phyloP scores from a whole-genome alignment of 1,139 yeast genomes.

The Kurtzmaniella quercitrusa region DNA sequence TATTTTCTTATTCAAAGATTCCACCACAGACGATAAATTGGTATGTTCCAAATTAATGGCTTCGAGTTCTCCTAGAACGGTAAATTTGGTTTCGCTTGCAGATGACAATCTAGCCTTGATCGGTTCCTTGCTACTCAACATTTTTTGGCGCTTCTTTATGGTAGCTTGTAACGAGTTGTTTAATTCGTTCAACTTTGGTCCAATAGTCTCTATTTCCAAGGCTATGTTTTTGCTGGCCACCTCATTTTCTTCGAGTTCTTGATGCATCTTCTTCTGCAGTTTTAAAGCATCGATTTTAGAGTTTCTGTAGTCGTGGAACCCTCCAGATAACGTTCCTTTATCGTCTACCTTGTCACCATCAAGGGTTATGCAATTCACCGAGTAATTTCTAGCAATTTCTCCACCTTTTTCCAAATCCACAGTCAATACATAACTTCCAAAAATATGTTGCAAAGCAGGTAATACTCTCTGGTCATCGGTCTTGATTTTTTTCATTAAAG shows the following conservation, averaged over 20 bases:
- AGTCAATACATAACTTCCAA: conserved; percentile 78
- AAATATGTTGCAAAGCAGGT: conserved; percentile 71
- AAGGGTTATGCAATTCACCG: conserved; percentile 75
- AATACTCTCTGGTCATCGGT: conserved; percentile 48
- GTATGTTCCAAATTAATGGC: neutral
- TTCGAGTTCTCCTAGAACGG: conserved; percentile 36
- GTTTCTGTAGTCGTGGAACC: conserved; percentile 66
- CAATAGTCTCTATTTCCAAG: conserved; percentile 20
- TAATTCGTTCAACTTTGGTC: conserved; percentile 23
- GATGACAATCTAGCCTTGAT: conserved; percentile 38
- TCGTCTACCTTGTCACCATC: conserved; percentile 89
- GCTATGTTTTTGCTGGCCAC: conserved; percentile 19
- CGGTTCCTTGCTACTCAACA: conserved; percentile 40
- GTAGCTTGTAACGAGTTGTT: conserved; percentile 45
- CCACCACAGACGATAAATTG: conserved; percentile 18
- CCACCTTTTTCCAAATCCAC: conserved; percentile 66
- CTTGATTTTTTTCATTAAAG: conserved; percentile 69
- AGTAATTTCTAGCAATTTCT: conserved; percentile 58
- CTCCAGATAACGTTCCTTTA: conserved; percentile 86
- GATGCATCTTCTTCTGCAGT: conserved; percentile 47
- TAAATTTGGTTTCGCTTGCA: conserved; percentile 34
- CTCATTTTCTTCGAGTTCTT: conserved; percentile 39
- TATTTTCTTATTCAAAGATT: conserved; percentile 19
- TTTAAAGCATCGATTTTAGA: conserved; percentile 64
- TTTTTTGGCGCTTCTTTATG: conserved; percentile 31